These are phyloP conservation scores for Backusella mclennaniae DNA, from an alignment of 192 early-diverging fungal genomes.

Conservation along the genomic window DNA sequence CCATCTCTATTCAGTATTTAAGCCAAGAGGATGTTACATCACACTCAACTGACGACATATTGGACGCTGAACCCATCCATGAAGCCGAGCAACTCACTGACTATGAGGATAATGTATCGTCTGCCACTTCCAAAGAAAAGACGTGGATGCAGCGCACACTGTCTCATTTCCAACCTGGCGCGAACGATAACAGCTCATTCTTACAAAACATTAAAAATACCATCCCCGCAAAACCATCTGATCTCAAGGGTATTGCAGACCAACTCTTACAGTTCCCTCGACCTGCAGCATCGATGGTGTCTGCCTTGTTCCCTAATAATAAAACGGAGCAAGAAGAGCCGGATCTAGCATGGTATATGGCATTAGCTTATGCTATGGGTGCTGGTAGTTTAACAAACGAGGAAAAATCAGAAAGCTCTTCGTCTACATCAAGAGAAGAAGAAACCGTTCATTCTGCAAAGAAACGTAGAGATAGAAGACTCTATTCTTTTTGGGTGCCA, in stretches of 20 bases:
- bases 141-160: slow-evolving; percentile 36
- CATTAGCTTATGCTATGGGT: slow-evolving; percentile 29
- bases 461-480: slow-evolving; percentile 24
- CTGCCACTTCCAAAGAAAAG: background rate
- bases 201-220: slow-evolving; percentile 15
- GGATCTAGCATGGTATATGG: slow-evolving; percentile 31
- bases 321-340: background rate
- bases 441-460: slow-evolving; percentile 9
- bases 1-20: slow-evolving; percentile 10
- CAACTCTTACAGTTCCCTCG: slow-evolving; percentile 23
- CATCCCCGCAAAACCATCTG: slow-evolving; percentile 11
- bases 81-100: slow-evolving; percentile 17
- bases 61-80: slow-evolving; percentile 25
- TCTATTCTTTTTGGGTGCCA: slow-evolving; percentile 30
- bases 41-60: slow-evolving; percentile 22
- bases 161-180: slow-evolving; percentile 27
- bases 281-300: slow-evolving; percentile 27
- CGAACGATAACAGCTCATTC: slow-evolving; percentile 9
- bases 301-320: background rate
- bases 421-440: slow-evolving; percentile 7
- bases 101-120: background rate
- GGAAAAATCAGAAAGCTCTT: background rate
- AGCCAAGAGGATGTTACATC: background rate
- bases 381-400: slow-evolving; percentile 10
- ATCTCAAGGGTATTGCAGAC: slow-evolving; percentile 14